phyloP scores from a whole-genome alignment of 2,329 filamentous ascomycete genomes.

The Curvularia sp. region DNA sequence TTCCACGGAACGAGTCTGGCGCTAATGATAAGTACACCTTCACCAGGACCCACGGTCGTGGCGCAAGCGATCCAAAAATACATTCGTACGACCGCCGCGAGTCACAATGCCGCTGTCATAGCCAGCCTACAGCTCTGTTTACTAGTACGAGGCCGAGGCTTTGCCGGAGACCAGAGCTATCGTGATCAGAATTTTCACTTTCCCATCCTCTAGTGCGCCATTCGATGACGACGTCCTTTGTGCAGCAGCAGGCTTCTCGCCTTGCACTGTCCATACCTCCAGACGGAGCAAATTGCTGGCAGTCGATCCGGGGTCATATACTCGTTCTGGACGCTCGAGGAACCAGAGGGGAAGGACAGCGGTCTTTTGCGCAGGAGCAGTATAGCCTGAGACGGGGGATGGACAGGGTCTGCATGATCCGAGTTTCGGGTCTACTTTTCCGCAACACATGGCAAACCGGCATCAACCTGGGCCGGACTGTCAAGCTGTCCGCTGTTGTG shows the following conservation, averaged over 20 bases:
- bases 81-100: background rate
- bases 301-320: slow-evolving; percentile 2
- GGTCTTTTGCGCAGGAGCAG: slow-evolving; percentile 5
- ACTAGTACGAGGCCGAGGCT: background rate
- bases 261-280: background rate
- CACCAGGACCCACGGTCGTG: background rate
- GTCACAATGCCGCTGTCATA: slow-evolving; percentile 1
- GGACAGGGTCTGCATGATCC: slow-evolving; percentile 8
- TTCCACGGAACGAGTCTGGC: background rate
- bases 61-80: slow-evolving; percentile 6
- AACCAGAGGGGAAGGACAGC: slow-evolving; percentile 5
- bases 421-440: slow-evolving; percentile 3
- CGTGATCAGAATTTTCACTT: slow-evolving; percentile 1
- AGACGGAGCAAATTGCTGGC: background rate
- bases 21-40: background rate
- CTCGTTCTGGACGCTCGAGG: slow-evolving; percentile 4
- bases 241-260: background rate
- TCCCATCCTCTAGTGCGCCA: background rate
- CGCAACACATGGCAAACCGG: slow-evolving; percentile 1
- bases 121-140: background rate
- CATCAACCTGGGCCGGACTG: background rate
- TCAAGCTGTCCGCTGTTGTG: background rate
- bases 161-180: background rate
- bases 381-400: slow-evolving; percentile 7
- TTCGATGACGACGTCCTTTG: background rate